Evolutionary conservation across 2,329 filamentous ascomycete species (phyloP).

Genomic region (Aspergillus ochraceoroseus): DNA sequence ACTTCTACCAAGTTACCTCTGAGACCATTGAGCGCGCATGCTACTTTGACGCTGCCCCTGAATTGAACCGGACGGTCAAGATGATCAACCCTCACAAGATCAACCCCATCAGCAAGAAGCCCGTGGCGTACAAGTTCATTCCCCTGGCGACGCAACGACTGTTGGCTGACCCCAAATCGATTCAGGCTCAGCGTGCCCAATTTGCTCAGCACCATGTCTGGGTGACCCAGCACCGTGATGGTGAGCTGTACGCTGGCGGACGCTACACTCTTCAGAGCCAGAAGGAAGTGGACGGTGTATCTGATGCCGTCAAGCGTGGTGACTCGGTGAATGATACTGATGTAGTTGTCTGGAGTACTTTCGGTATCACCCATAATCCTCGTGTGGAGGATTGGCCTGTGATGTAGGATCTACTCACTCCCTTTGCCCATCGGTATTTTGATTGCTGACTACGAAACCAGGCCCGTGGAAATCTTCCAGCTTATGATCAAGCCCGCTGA

Average conservation of each 20-base stretch:
- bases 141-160: slow-evolving; percentile 55
- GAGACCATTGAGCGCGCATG: slow-evolving; percentile 46
- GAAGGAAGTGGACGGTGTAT: slow-evolving; percentile 35
- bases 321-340: slow-evolving; percentile 27
- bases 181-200: slow-evolving; percentile 50
- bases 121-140: slow-evolving; percentile 55
- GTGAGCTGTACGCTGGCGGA: slow-evolving; percentile 52
- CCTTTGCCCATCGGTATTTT: too few species aligned
- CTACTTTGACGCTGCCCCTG: slow-evolving; percentile 45
- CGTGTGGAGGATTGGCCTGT: slow-evolving; percentile 10
- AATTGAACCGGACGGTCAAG: slow-evolving; percentile 52
- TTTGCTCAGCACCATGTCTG: slow-evolving; percentile 55
- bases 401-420: too few species aligned
- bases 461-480: slow-evolving; percentile 26
- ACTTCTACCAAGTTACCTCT: slow-evolving; percentile 48
- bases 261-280: slow-evolving; percentile 52
- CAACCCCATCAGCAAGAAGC: slow-evolving; percentile 52
- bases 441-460: too few species aligned
- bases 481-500: slow-evolving; percentile 36
- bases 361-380: slow-evolving; percentile 45
- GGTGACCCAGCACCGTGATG: slow-evolving; percentile 51
- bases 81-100: slow-evolving; percentile 51
- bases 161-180: slow-evolving; percentile 51
- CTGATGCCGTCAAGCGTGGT: slow-evolving; percentile 32
- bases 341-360: slow-evolving; percentile 33